phyloP scores from a whole-genome alignment of 2,329 filamentous ascomycete genomes.

The Diaporthe citrichinensis region DNA sequence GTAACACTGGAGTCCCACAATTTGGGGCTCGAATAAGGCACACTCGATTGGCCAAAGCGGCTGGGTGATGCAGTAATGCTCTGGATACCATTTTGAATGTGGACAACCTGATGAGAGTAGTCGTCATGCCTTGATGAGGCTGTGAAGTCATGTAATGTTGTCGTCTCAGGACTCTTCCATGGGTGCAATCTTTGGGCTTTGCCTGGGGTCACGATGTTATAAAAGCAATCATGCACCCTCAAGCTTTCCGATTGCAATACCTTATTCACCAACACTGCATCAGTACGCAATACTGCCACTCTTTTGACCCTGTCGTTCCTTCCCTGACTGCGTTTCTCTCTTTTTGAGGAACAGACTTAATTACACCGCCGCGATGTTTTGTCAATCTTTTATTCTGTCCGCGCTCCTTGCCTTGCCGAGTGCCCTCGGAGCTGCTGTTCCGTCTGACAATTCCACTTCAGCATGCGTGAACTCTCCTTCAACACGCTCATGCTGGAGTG shows the following conservation, averaged over 20 bases:
- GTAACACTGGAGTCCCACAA: background rate
- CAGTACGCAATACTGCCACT: background rate
- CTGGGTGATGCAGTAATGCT: background rate
- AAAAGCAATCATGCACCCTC: background rate
- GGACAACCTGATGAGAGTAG: background rate
- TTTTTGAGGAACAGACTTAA: background rate
- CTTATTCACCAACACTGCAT: background rate
- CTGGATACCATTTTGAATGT: background rate
- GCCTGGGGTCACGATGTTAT: background rate
- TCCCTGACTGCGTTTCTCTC: background rate
- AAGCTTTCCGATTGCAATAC: background rate
- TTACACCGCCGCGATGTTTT: background rate
- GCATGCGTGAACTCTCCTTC: conserved; percentile 47
- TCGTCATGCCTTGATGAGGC: conserved; percentile 4
- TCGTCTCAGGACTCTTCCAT: background rate
- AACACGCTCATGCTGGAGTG: conserved; percentile 53
- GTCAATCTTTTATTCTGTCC: background rate
- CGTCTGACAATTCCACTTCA: background rate
- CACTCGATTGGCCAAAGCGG: background rate
- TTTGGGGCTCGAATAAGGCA: conserved; percentile 1
- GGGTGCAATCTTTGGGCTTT: background rate
- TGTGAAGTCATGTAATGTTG: conserved; percentile 17
- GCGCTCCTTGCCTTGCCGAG: background rate
- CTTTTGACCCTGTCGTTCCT: conserved; percentile 3
- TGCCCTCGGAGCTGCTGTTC: background rate